Percentiles rank a stretch among this genome's conserved stretches.
Conservation (phyloP, 257 asterid species). For the Anisodus tanguticus region DNA sequence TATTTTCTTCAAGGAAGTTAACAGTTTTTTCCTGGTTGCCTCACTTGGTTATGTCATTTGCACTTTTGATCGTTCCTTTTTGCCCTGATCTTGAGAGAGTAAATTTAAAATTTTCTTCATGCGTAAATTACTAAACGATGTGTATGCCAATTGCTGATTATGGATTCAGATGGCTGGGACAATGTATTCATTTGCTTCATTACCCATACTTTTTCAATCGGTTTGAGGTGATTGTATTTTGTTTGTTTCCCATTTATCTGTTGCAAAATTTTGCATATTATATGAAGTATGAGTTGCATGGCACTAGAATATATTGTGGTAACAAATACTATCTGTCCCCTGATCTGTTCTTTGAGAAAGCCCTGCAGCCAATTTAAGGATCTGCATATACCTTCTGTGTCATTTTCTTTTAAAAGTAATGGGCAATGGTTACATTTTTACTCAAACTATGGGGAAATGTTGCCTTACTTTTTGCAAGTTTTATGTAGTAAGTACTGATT, state of each 20-base stretch:
- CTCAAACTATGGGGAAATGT: not conserved
- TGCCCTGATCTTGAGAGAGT: not conserved
- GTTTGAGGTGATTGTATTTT: not conserved
- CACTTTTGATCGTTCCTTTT: not conserved
- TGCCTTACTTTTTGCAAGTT: not conserved
- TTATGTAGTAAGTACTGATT: not conserved
- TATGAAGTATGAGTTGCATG: not conserved
- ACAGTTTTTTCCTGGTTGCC: not conserved
- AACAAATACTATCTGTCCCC: not conserved
- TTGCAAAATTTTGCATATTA: not conserved
- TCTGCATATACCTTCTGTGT: not conserved
- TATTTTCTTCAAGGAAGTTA: not conserved
- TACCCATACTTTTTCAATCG: not conserved
- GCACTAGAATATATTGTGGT: not conserved
- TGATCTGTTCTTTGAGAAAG: not conserved
- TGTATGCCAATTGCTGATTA: not conserved
- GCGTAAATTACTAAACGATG: too few species aligned
- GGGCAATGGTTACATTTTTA: not conserved
- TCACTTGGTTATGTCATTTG: constrained; percentile 1
- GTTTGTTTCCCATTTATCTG: not conserved
- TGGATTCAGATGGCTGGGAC: not conserved
- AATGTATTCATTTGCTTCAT: not conserved
- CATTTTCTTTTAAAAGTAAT: not conserved
- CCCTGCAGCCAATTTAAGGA: not conserved
- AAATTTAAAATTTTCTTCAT: not conserved